Evolutionary conservation across 2,329 filamentous ascomycete genomes (phyloP).

Genomic region (Neobulgaria alba): DNA sequence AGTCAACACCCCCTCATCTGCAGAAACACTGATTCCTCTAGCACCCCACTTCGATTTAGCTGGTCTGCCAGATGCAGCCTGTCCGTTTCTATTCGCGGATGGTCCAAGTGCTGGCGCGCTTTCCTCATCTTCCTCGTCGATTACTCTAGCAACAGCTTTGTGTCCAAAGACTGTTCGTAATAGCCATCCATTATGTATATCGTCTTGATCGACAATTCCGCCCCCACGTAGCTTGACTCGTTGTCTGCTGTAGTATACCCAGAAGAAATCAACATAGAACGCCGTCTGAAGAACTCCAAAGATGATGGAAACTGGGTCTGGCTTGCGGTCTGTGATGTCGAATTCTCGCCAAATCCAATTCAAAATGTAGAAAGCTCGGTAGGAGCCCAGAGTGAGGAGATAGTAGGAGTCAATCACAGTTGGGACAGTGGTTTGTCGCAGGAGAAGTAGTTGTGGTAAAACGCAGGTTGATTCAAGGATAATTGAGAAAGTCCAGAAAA

Average conservation of each 20-base stretch:
- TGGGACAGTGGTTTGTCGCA: constrained; percentile 89
- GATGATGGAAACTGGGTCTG: constrained; percentile 67
- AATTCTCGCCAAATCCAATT: constrained; percentile 76
- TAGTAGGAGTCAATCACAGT: constrained; percentile 98
- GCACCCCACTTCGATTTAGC: constrained; percentile 43
- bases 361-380: constrained; percentile 80
- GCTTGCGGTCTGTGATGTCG: constrained; percentile 50
- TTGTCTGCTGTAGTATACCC: constrained; percentile 92
- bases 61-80: neutral
- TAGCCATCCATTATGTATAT: constrained; percentile 77
- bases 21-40: constrained; percentile 57
- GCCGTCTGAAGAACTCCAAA: constrained; percentile 86
- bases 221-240: constrained; percentile 87
- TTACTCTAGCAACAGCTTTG: constrained; percentile 43
- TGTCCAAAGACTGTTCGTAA: constrained; percentile 69
- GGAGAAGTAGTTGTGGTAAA: constrained; percentile 80
- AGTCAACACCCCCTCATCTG: constrained; percentile 51
- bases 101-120: constrained; percentile 13
- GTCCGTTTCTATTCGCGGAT: too few relatives aligned
- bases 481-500: constrained; percentile 80
- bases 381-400: constrained; percentile 76
- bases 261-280: constrained; percentile 88
- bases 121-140: constrained; percentile 23
- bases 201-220: constrained; percentile 82
- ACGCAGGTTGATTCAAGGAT: constrained; percentile 88